These are phyloP conservation scores for Macrolepiota dolichaula DNA, from an alignment of 768 basidiomycete species.

Conservation along the genomic window DNA sequence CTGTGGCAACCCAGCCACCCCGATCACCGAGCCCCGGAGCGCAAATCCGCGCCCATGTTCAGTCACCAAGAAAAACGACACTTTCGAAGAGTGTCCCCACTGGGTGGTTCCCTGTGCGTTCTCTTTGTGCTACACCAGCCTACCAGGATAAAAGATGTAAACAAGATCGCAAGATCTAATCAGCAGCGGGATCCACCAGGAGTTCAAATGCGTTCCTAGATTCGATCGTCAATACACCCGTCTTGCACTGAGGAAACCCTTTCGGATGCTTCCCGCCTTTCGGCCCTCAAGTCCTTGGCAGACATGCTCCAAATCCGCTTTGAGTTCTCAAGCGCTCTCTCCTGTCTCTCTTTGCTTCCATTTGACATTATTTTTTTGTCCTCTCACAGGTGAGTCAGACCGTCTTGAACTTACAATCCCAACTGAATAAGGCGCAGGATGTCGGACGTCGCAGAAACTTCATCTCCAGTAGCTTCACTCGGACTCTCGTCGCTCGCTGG, in stretches of 20 bases:
- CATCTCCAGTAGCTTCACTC: not conserved
- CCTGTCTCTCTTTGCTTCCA: not conserved
- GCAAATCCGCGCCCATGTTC: not conserved
- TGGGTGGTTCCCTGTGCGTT: no score
- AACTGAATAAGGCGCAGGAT: not conserved
- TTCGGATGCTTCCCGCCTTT: not conserved
- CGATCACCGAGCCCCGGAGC: not conserved
- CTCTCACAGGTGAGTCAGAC: not conserved
- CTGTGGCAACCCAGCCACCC: not conserved
- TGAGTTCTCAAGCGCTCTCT: not conserved
- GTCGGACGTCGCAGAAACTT: not conserved
- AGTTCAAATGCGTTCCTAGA: constrained; percentile 1
- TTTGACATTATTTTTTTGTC: not conserved
- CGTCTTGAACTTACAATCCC: not conserved
- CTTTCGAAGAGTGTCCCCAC: no score
- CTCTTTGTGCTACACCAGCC: not conserved
- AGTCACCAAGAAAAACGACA: no score
- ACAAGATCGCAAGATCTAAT: not conserved
- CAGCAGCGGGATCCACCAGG: not conserved
- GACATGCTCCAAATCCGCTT: not conserved
- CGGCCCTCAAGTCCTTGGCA: not conserved
- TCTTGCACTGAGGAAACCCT: not conserved
- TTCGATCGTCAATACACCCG: constrained; percentile 1
- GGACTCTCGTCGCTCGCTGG: not conserved
- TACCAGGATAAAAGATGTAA: no score